Conservation (phyloP, 768 basidiomycete genomes). For the Daedalea quercina region DNA sequence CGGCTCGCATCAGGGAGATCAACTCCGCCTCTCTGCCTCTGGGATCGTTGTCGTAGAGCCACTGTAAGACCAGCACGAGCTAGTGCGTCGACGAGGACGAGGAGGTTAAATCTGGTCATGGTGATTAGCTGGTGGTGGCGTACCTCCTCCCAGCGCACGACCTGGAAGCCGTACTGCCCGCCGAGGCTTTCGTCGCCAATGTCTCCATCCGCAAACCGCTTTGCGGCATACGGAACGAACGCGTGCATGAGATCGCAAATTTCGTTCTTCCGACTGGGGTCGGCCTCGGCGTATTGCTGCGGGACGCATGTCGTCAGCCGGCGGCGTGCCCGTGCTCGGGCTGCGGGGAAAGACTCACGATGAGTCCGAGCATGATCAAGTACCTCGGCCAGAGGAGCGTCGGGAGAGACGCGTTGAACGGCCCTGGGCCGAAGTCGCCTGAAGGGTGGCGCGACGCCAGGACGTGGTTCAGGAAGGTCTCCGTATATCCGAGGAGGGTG, state of each 20-base stretch:
- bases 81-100: neutral
- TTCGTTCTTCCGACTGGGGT: neutral
- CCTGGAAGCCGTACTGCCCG: neutral
- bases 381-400: neutral
- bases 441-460: neutral
- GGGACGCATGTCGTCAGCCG: neutral
- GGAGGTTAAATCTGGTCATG: neutral
- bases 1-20: neutral
- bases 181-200: neutral
- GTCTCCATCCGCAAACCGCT: neutral
- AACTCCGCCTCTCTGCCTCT: neutral
- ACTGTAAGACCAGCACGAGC: neutral
- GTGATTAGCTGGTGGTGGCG: neutral
- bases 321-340: neutral
- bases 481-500: neutral
- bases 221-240: neutral
- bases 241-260: neutral
- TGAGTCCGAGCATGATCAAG: conserved; percentile 1
- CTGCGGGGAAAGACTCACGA: neutral
- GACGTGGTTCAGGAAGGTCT: neutral
- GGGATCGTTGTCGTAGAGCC: conserved; percentile 1
- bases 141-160: conserved; percentile 1
- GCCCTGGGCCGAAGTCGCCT: neutral
- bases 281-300: conserved; percentile 1
- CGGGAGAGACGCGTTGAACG: neutral